phyloP scores from a whole-genome alignment of 2,329 filamentous ascomycete genomes.

The Cyclaneusma minus region DNA sequence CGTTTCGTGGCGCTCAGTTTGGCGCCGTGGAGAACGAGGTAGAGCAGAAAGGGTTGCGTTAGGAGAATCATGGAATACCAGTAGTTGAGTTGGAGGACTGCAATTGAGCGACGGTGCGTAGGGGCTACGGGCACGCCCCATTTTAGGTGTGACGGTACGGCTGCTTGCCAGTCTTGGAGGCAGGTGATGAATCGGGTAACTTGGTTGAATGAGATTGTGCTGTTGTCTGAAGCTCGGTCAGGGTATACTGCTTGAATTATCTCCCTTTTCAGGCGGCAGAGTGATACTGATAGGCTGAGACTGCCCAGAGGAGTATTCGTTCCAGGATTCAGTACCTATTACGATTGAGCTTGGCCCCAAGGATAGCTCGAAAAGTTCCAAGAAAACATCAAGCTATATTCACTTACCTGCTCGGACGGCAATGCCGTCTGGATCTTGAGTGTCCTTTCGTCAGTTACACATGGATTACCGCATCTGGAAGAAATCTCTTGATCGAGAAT shows the following conservation, averaged over 20 bases:
- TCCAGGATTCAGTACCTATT: slow-evolving; percentile 7
- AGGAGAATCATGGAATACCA: slow-evolving; percentile 9
- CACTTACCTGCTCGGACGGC: slow-evolving; percentile 9
- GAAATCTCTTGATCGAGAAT: slow-evolving; percentile 8
- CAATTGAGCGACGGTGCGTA: slow-evolving; percentile 8
- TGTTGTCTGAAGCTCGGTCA: slow-evolving; percentile 5
- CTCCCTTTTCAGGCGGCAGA: slow-evolving; percentile 7
- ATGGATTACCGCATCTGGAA: slow-evolving; percentile 8
- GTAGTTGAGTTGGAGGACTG: slow-evolving; percentile 9
- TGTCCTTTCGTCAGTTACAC: slow-evolving; percentile 7
- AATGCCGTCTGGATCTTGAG: slow-evolving; percentile 7
- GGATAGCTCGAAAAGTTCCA: too few relatives aligned
- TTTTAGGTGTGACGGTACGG: slow-evolving; percentile 9
- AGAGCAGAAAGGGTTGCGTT: slow-evolving; percentile 9
- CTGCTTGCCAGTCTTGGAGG: slow-evolving; percentile 7
- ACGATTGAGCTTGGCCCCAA: slow-evolving; percentile 1
- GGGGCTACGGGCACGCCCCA: slow-evolving; percentile 9
- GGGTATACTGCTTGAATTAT: slow-evolving; percentile 11
- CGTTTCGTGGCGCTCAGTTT: slow-evolving; percentile 5
- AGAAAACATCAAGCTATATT: slow-evolving; percentile 1
- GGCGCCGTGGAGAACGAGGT: slow-evolving; percentile 6
- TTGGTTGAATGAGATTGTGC: slow-evolving; percentile 7
- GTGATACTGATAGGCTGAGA: slow-evolving; percentile 7
- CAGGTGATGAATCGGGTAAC: slow-evolving; percentile 5
- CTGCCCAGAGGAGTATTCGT: slow-evolving; percentile 8